Base-by-base conservation (phyloP, 805 yeast species). In the Ogataea trehalophila region DNA sequence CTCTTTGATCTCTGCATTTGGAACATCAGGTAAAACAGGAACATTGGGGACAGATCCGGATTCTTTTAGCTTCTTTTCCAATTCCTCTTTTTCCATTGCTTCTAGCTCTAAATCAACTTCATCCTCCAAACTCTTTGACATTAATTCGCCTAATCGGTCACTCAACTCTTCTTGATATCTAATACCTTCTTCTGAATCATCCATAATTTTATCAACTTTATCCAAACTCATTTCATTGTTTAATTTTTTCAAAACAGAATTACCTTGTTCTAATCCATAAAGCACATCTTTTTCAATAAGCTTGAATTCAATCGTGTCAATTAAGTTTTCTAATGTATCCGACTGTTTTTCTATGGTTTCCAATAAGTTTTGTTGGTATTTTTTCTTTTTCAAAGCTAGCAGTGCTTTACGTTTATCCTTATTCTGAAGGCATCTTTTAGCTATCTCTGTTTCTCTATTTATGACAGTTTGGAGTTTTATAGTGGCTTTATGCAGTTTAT, bases 291-390 rank as follows among this genome's bases (percentile, higher is more conserved):
- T 80, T 62, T 94, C 98, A 33, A 94, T 82, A 48, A 88, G 68
- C 59, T 95, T 92, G 69, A 89, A 90, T 66, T 94, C 98, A 35
- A 94, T 85, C 9, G 83, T 83, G 20, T 81, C 77, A 8, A 88
- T 85, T 63, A 94, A 76, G 50, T 80, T 77, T 63, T 92, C 97
- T 35, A 94, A 66, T 36, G 86, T 85, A 47, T 82, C 84, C 31
- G 91, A 70, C 66, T 94, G 99, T 39, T 76, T 80, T 36, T 82
- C 85, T 0, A 96, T 85, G 54, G 83, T 84, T 22, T 69, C 69
- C 2, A 92, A 69, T n/a, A 86, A 68, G 35, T 79, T 75, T 55
- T 85, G 81, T 65, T 94, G 98, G 60, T 87, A 90, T 62, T 89
- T 91, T 56, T 85, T 80, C 63, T 85, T 79, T 58, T 86, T 75